Evolutionary conservation across 2,329 filamentous ascomycete species (phyloP), one percentile per base, ranked within the genome.

Genomic region (Drechslerella dactyloides): DNA sequence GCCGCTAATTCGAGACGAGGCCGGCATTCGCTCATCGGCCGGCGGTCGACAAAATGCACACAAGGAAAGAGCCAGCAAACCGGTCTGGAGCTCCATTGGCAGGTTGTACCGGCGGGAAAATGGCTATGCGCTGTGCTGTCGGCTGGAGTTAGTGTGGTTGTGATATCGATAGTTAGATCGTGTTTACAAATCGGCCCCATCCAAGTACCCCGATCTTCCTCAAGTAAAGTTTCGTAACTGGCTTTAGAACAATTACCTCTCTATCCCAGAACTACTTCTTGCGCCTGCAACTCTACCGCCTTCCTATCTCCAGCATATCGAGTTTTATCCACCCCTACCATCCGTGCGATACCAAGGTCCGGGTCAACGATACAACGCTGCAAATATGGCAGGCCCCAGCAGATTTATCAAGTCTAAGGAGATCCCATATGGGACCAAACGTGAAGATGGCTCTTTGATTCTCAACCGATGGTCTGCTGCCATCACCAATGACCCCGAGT

Each of bases 381-480:
- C 19, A 3, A 23, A 7, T 55, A 65, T 72, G 68, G 68, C 68
- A 51, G 68, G 55, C 42, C 42, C 50, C 37, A 72, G 68, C 40
- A 70, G 68, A 63, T 76, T 76, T 60, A 74, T 77, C 51, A 72
- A 75, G 52, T 77, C 76, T 64, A 73, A 69, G 52, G 69, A 74
- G 61, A 59, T 75, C 56, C 76, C 76, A 17, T 69, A 76, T 50
- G 76, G 76, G 42, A 76, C 75, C 53, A 74, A 74, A 56, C 74
- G 74, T 52, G 69, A 64, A 62, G 83, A 88, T 79, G 87, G 86
- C 58, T 84, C 84, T 74, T 84, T 82, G n/a, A 84, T 84, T 19
- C 82, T 97, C 74, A 97, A 97, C 81, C 87, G 90, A 72, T 96
- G 90, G 85, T 96, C 92, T 2, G 86, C 90, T 17, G 88, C 86